Evolutionary conservation across 2,329 filamentous ascomycete genomes (phyloP), one percentile per base, ranked within the genome.

Genomic region (Phyllosticta ampelicida): DNA sequence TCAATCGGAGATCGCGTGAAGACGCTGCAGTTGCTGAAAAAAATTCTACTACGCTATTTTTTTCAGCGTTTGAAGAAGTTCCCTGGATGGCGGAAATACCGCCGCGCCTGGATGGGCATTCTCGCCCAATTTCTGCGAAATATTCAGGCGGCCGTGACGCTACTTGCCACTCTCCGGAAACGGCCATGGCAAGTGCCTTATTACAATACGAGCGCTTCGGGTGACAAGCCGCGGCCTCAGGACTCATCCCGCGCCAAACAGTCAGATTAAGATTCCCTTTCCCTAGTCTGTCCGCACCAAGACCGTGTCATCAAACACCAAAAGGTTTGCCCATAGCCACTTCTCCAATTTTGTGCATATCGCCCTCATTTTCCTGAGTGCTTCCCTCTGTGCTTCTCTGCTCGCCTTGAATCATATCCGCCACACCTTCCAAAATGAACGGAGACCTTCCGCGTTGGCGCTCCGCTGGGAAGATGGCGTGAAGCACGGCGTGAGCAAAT

Each of bases 341-440:
- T n/a, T 44, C 36, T 44, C 36, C 36, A 8, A 44, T 44, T 8
- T 44, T 44, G 36, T 44, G 36, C 36, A 44, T 16, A 2, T 44
- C 36, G 36, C 36, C n/a, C 36, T 44, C 36, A 44, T 44, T 44
- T n/a, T n/a, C 36, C 13, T n/a, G 11, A 8, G 36, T 44, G 16
- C 36, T 44, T n/a, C 36, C 36, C 16, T 44, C 36, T 2, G 36
- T 16, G 36, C 36, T 48, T 44, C 23, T 48, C 3, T 50, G 26
- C 19, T 36, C 52, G 0, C 51, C 56, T 19, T 54, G 51, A 51
- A 56, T 8, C 55, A 56, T 52, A 20, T 56, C 55, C 16, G 55
- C 49, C 9, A 21, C n/a, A 49, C 16, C 23, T 10, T 28, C 55
- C 50, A 59, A n/a, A 28, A 54, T 44, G 18, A 59, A 59, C 52